Conservation (phyloP, 1,284 basidiomycete species). For the Rhizoctonia solani region DNA sequence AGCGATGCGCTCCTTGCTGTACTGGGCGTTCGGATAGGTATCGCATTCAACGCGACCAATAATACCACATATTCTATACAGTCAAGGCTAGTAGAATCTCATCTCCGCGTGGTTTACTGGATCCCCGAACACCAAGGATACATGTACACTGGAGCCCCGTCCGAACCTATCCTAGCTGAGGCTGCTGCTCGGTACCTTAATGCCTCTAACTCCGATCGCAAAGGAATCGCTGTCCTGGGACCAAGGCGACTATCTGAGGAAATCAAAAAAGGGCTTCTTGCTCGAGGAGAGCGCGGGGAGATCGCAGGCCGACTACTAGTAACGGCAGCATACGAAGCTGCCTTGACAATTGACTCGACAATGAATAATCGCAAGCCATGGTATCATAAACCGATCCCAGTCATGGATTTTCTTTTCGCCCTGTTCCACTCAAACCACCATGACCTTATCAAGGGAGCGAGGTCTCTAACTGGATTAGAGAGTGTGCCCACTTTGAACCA, state of each 20-base stretch:
- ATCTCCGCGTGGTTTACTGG: constrained; percentile 36
- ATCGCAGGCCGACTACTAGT: background rate
- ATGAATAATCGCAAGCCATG: background rate
- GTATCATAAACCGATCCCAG: background rate
- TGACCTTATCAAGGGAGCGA: background rate
- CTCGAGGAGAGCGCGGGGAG: constrained; percentile 1
- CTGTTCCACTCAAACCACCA: background rate
- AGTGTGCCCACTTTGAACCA: background rate
- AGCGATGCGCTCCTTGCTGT: background rate
- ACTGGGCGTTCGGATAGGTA: constrained; percentile 1
- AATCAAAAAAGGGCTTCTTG: background rate
- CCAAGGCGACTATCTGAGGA: background rate
- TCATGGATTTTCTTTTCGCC: background rate
- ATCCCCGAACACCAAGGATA: constrained; percentile 36
- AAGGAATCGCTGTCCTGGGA: background rate
- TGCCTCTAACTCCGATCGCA: background rate
- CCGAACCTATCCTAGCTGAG: constrained; percentile 40
- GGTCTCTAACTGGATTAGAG: background rate
- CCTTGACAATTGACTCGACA: background rate
- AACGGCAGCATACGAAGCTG: background rate
- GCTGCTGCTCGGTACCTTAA: constrained; percentile 36
- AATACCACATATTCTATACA: background rate
- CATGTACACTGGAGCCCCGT: constrained; percentile 37
- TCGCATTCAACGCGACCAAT: background rate
- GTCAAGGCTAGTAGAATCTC: constrained; percentile 12